Conservation (phyloP, 2,329 filamentous ascomycete species). For the Colletotrichum tamarilloi region DNA sequence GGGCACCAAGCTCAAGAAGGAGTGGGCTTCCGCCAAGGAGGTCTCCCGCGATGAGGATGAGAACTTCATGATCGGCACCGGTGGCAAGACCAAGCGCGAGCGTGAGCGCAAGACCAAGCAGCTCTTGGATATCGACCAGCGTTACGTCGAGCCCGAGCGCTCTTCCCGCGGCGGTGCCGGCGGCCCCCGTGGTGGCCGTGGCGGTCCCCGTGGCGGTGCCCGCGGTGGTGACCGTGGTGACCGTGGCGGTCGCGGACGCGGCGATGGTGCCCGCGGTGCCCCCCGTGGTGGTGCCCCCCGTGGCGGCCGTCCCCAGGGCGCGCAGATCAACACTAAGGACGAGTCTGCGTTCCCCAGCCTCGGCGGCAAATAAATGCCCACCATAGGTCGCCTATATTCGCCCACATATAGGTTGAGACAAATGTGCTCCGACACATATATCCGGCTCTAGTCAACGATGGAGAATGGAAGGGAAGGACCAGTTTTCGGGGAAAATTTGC, state of each 20-base stretch:
- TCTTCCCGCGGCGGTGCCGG: slow-evolving; percentile 62
- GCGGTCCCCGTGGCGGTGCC: slow-evolving; percentile 56
- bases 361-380: slow-evolving; percentile 60
- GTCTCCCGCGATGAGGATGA: slow-evolving; percentile 74
- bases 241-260: slow-evolving; percentile 56
- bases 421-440: slow-evolving; percentile 33
- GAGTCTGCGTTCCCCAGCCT: slow-evolving; percentile 71
- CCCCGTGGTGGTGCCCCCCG: slow-evolving; percentile 54
- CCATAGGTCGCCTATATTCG: slow-evolving; percentile 18
- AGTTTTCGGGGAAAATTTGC: slow-evolving; percentile 35
- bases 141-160: slow-evolving; percentile 78
- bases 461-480: slow-evolving; percentile 34
- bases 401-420: slow-evolving; percentile 28
- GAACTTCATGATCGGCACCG: slow-evolving; percentile 79
- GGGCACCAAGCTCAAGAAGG: slow-evolving; percentile 87
- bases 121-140: slow-evolving; percentile 87
- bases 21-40: slow-evolving; percentile 88
- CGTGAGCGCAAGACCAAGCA: slow-evolving; percentile 94
- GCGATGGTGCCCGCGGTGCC: slow-evolving; percentile 56
- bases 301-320: slow-evolving; percentile 57
- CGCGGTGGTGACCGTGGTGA: slow-evolving; percentile 57
- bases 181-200: slow-evolving; percentile 53
- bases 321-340: slow-evolving; percentile 67
- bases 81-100: slow-evolving; percentile 84
- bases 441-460: slow-evolving; percentile 34